phyloP scores from a whole-genome alignment of 2,329 filamentous ascomycete genomes.

The Diaporthe aspalathi region DNA sequence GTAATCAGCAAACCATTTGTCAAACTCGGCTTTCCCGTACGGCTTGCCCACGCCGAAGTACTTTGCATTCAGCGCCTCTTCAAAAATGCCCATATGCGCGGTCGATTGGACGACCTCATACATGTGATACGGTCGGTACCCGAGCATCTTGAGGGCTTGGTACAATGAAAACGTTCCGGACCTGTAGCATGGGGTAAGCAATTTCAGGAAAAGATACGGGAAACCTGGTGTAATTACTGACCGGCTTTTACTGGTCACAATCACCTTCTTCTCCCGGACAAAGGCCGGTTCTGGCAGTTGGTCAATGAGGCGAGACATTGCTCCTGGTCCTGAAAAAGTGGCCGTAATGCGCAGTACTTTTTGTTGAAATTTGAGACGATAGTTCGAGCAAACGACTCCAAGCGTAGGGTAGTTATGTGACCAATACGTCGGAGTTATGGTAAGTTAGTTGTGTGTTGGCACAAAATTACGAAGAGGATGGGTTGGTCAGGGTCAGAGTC shows the following conservation, averaged over 20 bases:
- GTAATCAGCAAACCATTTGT: conserved; percentile 54
- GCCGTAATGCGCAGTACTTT: background rate
- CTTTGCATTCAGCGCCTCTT: conserved; percentile 48
- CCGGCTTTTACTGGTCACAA: conserved; percentile 54
- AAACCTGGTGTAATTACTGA: conserved; percentile 38
- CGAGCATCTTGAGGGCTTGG: conserved; percentile 48
- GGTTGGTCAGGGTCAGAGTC: background rate
- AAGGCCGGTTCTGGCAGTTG: conserved; percentile 47
- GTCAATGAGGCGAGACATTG: conserved; percentile 52
- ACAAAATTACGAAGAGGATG: background rate
- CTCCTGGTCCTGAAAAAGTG: background rate
- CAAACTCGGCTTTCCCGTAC: conserved; percentile 52
- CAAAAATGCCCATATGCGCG: conserved; percentile 44
- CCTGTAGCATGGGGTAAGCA: background rate
- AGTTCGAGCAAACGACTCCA: background rate
- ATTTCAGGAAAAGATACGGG: background rate
- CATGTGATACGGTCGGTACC: conserved; percentile 53
- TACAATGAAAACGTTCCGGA: conserved; percentile 51
- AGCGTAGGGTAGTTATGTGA: background rate
- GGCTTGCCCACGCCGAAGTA: conserved; percentile 45
- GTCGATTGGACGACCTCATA: conserved; percentile 45
- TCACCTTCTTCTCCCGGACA: conserved; percentile 49
- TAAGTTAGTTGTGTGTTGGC: background rate
- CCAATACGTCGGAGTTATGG: background rate
- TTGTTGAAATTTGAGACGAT: background rate